These are phyloP conservation scores for Calonectria pseudoreteaudii DNA, from an alignment of 2,329 filamentous ascomycete species.

Conservation along the genomic window DNA sequence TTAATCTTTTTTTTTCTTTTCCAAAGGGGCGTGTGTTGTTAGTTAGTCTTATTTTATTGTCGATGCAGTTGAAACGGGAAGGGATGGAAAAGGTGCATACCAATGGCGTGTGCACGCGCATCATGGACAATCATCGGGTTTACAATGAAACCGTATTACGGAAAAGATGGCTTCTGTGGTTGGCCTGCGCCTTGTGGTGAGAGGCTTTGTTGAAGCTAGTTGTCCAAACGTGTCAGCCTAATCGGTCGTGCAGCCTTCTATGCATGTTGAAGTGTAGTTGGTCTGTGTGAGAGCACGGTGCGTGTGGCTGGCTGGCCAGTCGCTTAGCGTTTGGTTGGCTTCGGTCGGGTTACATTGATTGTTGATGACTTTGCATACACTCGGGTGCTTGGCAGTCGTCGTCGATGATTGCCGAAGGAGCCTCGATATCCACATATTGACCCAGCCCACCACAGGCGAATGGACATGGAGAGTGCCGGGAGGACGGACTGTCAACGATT, in stretches of 20 bases:
- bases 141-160: conserved; percentile 15
- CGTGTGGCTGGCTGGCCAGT: neutral
- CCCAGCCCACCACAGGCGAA: neutral
- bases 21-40: neutral
- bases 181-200: neutral
- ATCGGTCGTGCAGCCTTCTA: conserved; percentile 6
- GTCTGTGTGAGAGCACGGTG: neutral
- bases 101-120: neutral
- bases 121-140: neutral
- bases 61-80: neutral
- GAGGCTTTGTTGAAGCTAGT: conserved; percentile 11
- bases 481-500: neutral
- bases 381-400: conserved; percentile 1
- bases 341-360: neutral
- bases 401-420: conserved; percentile 3
- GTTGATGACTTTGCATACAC: neutral
- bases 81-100: neutral
- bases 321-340: neutral
- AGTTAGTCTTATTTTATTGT: neutral
- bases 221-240: conserved; percentile 21
- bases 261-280: neutral
- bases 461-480: conserved; percentile 2
- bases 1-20: neutral
- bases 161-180: neutral
- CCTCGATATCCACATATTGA: neutral